These are phyloP conservation scores for Penicillium sp. DNA, from an alignment of 2,329 filamentous ascomycete species.

Conservation along the genomic window DNA sequence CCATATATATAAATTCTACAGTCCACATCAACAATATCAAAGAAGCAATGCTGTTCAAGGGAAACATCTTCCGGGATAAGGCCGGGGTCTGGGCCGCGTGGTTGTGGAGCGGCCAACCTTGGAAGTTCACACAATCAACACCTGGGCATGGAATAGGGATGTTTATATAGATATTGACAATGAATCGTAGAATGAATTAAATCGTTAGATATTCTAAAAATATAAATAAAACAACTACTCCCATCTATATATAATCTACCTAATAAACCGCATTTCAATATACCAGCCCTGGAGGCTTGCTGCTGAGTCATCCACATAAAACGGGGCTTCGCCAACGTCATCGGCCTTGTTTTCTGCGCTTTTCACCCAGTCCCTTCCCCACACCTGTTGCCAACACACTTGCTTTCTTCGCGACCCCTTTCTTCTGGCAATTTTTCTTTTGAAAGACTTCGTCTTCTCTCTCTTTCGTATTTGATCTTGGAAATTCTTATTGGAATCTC, in stretches of 20 bases:
- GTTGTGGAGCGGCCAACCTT: constrained; percentile 4
- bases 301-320: constrained; percentile 22
- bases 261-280: not conserved
- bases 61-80: constrained; percentile 2
- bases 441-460: not conserved
- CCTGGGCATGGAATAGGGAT: not conserved
- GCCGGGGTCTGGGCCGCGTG: constrained; percentile 10
- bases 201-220: not conserved
- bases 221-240: not conserved
- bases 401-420: constrained; percentile 15
- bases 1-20: not conserved
- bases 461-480: not conserved
- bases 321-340: constrained; percentile 31
- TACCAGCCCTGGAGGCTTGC: no score
- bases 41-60: not conserved
- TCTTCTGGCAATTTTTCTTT: constrained; percentile 1
- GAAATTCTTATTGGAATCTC: constrained; percentile 7
- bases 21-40: not conserved
- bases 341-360: constrained; percentile 29
- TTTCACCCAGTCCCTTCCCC: constrained; percentile 30
- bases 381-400: constrained; percentile 24
- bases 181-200: not conserved
- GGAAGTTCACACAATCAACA: not conserved
- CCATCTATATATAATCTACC: not conserved
- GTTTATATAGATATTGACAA: no score